Evolutionary conservation across 495 filamentous ascomycete species (phyloP).

Genomic region (Sporormia fimetaria): DNA sequence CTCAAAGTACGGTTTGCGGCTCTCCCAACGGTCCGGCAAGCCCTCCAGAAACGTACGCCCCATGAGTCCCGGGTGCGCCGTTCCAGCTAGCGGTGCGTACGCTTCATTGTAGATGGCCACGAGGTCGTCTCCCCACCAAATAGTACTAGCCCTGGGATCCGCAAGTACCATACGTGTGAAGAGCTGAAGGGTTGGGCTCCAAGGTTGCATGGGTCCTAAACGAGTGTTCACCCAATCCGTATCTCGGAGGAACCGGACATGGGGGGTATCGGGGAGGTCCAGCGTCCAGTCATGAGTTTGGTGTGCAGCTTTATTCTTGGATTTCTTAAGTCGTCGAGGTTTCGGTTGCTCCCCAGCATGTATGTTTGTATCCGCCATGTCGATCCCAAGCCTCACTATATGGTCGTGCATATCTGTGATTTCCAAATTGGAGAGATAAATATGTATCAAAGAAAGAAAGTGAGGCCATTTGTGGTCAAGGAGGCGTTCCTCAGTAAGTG

Average conservation of each 20-base stretch:
- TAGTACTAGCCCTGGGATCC: conserved; percentile 16
- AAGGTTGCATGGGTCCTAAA: conserved; percentile 12
- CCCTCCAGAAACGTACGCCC: conserved; percentile 12
- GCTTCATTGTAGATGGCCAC: conserved; percentile 22
- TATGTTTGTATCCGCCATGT: too few relatives aligned
- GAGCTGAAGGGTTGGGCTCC: conserved; percentile 9
- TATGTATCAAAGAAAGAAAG: too few relatives aligned
- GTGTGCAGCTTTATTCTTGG: not conserved
- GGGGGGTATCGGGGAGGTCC: conserved; percentile 13
- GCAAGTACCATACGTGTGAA: conserved; percentile 17
- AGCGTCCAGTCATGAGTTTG: conserved; percentile 18
- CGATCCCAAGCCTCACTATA: too few relatives aligned
- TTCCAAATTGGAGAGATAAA: too few relatives aligned
- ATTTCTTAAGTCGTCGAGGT: too few relatives aligned
- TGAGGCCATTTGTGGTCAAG: too few relatives aligned
- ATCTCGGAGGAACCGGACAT: conserved; percentile 18
- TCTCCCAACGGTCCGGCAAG: conserved; percentile 9
- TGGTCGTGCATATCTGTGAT: too few relatives aligned
- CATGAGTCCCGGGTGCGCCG: conserved; percentile 20
- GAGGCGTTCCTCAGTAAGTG: too few relatives aligned
- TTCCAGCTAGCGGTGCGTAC: conserved; percentile 12
- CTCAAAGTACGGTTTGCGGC: conserved; percentile 9
- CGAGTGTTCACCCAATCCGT: conserved; percentile 15
- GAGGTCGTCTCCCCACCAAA: conserved; percentile 21
- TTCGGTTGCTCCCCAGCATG: too few relatives aligned